Percentiles rank a stretch among this genome's conserved stretches.
Evolutionary conservation across 2,329 filamentous ascomycete species (phyloP).

Genomic region (Cladophialophora bantiana): DNA sequence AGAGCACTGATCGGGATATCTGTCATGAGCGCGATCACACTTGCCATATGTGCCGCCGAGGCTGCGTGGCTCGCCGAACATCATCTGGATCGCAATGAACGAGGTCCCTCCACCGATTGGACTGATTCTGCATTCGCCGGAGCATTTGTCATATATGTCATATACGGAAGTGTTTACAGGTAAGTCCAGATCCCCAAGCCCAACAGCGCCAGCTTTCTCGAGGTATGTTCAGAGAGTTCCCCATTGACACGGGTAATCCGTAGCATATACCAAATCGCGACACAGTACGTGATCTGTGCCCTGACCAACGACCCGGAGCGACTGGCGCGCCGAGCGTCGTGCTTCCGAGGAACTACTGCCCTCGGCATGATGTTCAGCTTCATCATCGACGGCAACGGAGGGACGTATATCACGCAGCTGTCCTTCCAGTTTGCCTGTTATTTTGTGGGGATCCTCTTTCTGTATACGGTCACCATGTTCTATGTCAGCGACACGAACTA

Average conservation of each 20-base stretch:
- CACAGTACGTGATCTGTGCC: conserved; percentile 32
- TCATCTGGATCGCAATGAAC: conserved; percentile 21
- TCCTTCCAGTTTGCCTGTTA: conserved; percentile 37
- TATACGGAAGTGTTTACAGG: conserved; percentile 19
- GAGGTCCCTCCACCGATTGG: conserved; percentile 31
- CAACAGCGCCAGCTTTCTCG: background rate
- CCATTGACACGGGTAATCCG: conserved; percentile 12
- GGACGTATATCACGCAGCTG: conserved; percentile 33
- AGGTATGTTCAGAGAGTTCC: conserved; percentile 5
- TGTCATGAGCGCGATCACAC: conserved; percentile 28
- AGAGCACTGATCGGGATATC: conserved; percentile 28
- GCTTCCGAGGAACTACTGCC: conserved; percentile 34
- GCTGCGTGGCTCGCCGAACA: conserved; percentile 31
- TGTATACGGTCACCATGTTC: conserved; percentile 28
- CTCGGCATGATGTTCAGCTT: conserved; percentile 39
- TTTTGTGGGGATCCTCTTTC: conserved; percentile 27
- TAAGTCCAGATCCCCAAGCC: background rate
- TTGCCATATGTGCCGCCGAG: conserved; percentile 29
- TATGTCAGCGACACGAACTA: conserved; percentile 39
- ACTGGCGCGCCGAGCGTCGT: conserved; percentile 30
- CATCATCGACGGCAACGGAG: conserved; percentile 35
- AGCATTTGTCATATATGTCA: conserved; percentile 32
- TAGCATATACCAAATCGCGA: conserved; percentile 31
- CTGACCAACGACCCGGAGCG: conserved; percentile 35
- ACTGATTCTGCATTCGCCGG: conserved; percentile 27